phyloP scores from a whole-genome alignment of 2,329 filamentous ascomycete species.

The Cladosporium cucumerinum region DNA sequence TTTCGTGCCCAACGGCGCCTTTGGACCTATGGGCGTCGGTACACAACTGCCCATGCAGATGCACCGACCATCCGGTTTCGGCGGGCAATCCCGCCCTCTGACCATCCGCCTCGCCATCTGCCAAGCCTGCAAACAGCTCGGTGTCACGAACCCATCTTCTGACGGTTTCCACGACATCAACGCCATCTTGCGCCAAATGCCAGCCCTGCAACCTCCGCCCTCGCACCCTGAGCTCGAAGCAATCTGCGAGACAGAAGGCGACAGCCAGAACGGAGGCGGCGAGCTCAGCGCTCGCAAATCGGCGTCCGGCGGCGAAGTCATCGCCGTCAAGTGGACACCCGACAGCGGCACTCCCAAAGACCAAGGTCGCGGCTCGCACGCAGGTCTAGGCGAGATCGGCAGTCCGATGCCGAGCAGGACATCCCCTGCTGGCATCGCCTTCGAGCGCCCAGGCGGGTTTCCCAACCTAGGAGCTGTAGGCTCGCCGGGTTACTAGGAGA shows the following conservation, averaged over 20 bases:
- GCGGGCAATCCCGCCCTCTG: constrained; percentile 52
- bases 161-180: constrained; percentile 66
- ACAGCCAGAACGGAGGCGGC: constrained; percentile 81
- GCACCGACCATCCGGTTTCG: constrained; percentile 38
- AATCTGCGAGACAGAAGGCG: constrained; percentile 89
- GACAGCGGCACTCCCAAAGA: constrained; percentile 29
- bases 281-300: constrained; percentile 65
- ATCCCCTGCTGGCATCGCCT: constrained; percentile 32
- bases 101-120: constrained; percentile 72
- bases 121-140: constrained; percentile 68
- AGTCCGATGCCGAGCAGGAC: constrained; percentile 45
- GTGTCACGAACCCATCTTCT: constrained; percentile 38
- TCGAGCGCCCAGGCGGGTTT: constrained; percentile 27
- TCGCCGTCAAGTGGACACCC: constrained; percentile 46
- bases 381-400: constrained; percentile 47
- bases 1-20: constrained; percentile 47
- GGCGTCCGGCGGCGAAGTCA: constrained; percentile 24
- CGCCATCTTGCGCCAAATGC: constrained; percentile 60
- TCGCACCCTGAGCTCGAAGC: constrained; percentile 68
- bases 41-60: constrained; percentile 35
- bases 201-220: constrained; percentile 55
- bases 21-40: constrained; percentile 46
- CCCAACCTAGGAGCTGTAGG: constrained; percentile 28
- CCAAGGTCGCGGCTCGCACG: constrained; percentile 25
- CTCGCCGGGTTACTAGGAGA: constrained; percentile 10